Conservation (phyloP, 441 rosid genomes). For the Erodium trifolium region DNA sequence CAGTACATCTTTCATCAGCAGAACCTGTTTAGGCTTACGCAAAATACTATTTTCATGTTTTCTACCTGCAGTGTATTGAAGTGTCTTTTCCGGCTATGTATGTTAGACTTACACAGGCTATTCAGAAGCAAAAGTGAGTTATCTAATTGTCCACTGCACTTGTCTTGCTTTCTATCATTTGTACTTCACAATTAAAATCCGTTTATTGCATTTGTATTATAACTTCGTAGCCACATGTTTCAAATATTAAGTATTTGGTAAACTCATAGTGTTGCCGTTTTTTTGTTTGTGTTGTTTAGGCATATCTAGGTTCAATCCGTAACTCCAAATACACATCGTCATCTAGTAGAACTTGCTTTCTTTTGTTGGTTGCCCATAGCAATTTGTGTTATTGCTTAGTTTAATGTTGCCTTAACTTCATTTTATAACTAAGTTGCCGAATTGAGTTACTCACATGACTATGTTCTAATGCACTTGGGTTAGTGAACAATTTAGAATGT, state of each 20-base stretch:
- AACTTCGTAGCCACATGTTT: background rate
- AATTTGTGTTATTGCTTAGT: background rate
- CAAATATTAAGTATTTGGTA: background rate
- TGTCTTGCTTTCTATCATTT: conserved; percentile 10
- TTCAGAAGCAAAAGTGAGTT: conserved; percentile 49
- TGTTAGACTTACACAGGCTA: conserved; percentile 36
- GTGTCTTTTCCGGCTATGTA: conserved; percentile 36
- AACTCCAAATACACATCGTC: no score
- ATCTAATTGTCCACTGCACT: conserved; percentile 5
- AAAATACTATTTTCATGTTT: conserved; percentile 7
- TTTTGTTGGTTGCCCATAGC: background rate
- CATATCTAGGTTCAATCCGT: background rate
- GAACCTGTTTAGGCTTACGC: background rate
- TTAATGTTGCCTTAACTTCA: background rate
- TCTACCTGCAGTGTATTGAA: conserved; percentile 33
- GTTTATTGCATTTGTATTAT: conserved; percentile 9
- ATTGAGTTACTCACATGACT: background rate
- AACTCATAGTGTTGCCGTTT: background rate
- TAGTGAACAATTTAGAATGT: background rate
- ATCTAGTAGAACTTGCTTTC: background rate
- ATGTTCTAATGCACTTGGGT: background rate
- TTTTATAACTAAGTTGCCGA: background rate
- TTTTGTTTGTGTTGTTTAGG: background rate
- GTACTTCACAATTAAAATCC: conserved; percentile 3
- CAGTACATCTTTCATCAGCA: background rate